Evolutionary conservation across 306 rosid species (phyloP), one percentile per base, ranked within the genome.

Genomic region (Sicyos baderoa): DNA sequence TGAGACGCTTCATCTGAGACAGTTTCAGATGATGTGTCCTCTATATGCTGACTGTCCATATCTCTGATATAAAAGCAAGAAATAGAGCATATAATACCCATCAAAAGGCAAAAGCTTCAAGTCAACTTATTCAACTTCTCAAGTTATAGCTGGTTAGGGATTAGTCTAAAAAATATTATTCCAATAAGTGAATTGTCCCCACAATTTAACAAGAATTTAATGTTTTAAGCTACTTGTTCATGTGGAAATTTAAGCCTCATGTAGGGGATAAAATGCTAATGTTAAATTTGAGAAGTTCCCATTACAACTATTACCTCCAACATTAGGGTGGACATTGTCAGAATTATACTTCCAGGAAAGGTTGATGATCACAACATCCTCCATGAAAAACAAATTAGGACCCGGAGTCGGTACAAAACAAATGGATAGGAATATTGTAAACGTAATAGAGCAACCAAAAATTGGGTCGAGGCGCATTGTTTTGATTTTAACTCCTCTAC

Each of bases 1-100:
- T 74, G 73, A 48, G 83, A 50, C 58, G 69, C 56, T 54, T 82
- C 29, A 45, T 86, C 91, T 9, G 86, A 77, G 73, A 80, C 75
- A 65, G 71, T 75, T 76, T 81, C 95, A 50, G 78, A 73, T 0
- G 69, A 59, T 56, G 72, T 40, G 45, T 7, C 45, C 45, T 40
- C 45, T 9, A 40, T 40, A 7, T 40, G 11, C 45, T 40, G 45
- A 7, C 11, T 13, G 7, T 76, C 93, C 96, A 92, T 92, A 55
- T 72, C 16, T 13, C 75, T 71, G 71, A 22, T 45, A 47, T 14
- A 22, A 45, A 45, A 6, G 54, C 13, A 45, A 65, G 21, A 45
- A 44, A 42, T 23, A 42, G 68, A 18, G 51, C 14, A 17, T 42
- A 15, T 42, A 63, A 63, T 12, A 40, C 32, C 52, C 51, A 42